Evolutionary conservation across 2,329 filamentous ascomycete genomes (phyloP), one percentile per base, ranked within the genome.

Genomic region (Botrytis paeoniae): DNA sequence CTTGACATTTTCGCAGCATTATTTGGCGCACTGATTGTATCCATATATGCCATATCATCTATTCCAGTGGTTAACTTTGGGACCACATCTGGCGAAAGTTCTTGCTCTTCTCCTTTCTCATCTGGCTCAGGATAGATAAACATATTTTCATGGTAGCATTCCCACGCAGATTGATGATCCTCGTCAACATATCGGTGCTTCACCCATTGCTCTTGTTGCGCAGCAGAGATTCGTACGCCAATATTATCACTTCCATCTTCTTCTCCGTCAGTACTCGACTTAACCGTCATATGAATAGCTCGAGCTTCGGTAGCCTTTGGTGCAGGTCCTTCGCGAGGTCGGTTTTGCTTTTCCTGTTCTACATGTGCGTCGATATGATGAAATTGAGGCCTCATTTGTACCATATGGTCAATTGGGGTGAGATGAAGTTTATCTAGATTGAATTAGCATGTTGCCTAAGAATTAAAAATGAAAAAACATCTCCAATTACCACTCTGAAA

Each of bases 371-470:
- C 96, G 77, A 98, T 87, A 83, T 98, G 94, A 83, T 97, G 94
- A 75, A 97, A 92, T 80, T 98, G 93, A 0, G 96, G 94, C 6
- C 95, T 92, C 80, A 99, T 89, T 80, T 97, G 93, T 60, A 97
- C 92, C 62, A 97, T 89, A 3, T 93, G 92, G 59, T 91, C 90
- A 63, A 97, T 89, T 37, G 92, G 93, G 0, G 94, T 97, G 57
- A 98, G 89, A 83, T 98, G 94, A 16, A 98, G 85, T 80, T 97
- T 90, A 78, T 93, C 93, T 95, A 76, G 12, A 32, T 37, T 22
- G 54, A n/a, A 29, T 54, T 70, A 63, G 77, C 45, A 75, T 29
- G 14, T 57, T 57, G 5, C 35, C 12, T 16, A 4, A 14, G 37
- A 32, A 51, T 14, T 12, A 14, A 51, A 48, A 51, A 12, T n/a